Percentiles rank a stretch among this genome's conserved stretches.
phyloP scores from a whole-genome alignment of 1,284 basidiomycete species.

The Athelia psychrophila region DNA sequence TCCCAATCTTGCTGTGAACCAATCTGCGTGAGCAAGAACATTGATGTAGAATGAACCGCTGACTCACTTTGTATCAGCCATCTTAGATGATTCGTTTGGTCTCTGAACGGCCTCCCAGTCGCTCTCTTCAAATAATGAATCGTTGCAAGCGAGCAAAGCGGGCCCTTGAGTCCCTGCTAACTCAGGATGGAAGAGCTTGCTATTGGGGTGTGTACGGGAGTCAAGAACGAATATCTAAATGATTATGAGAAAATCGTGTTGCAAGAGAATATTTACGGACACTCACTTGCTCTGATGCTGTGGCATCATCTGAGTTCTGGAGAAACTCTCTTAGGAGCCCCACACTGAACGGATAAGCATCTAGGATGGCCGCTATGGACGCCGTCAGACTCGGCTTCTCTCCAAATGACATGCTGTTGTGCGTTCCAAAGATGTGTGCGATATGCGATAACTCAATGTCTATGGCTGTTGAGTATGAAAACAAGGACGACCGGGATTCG shows the following conservation, averaged over 20 bases:
- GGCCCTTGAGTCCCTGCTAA: conserved; percentile 38
- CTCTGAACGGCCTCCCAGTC: conserved; percentile 27
- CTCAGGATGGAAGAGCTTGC: conserved; percentile 21
- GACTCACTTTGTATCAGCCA: conserved; percentile 21
- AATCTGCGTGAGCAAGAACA: neutral
- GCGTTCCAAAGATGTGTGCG: neutral
- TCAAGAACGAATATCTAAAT: conserved; percentile 45
- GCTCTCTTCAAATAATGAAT: conserved; percentile 25
- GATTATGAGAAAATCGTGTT: conserved; percentile 24
- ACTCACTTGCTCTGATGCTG: conserved; percentile 22
- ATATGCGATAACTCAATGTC: neutral
- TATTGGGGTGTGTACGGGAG: conserved; percentile 23
- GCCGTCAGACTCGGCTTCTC: conserved; percentile 15
- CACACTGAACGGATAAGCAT: conserved; percentile 39
- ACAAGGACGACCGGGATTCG: too few species aligned
- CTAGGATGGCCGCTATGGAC: conserved; percentile 32
- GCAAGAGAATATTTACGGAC: conserved; percentile 7
- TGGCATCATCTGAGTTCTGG: conserved; percentile 49
- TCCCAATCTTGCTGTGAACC: conserved; percentile 25
- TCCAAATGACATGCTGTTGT: conserved; percentile 9
- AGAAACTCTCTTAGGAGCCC: conserved; percentile 42
- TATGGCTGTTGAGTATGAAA: too few species aligned
- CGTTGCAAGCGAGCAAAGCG: conserved; percentile 44
- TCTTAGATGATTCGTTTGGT: conserved; percentile 27
- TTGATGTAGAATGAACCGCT: neutral